These are phyloP conservation scores for Phytophthora pini DNA, from an alignment of 352 stramenopile genomes.

Conservation along the genomic window DNA sequence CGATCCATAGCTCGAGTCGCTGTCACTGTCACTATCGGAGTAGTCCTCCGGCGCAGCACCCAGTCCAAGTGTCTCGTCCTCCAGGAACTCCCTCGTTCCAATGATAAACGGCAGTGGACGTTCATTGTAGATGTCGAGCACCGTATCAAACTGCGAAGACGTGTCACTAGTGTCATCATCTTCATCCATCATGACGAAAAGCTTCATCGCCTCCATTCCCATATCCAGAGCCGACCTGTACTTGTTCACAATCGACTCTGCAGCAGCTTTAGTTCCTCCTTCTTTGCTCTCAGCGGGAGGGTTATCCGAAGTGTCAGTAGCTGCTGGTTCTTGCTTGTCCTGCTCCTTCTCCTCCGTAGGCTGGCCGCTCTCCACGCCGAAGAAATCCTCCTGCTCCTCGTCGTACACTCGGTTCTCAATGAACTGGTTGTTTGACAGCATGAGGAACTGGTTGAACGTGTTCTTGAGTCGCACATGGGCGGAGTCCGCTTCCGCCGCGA, in stretches of 20 bases:
- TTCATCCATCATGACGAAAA: conserved; percentile 84
- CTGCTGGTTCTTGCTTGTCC: conserved; percentile 5
- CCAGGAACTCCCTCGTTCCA: conserved; percentile 84
- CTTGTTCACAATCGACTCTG: conserved; percentile 73
- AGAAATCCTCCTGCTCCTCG: conserved; percentile 84
- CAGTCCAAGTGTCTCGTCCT: conserved; percentile 84
- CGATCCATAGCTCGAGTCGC: conserved; percentile 65
- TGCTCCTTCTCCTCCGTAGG: conserved; percentile 4
- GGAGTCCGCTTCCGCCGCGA: conserved; percentile 69
- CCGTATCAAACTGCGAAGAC: conserved; percentile 68
- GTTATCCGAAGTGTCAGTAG: not conserved
- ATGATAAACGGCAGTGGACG: conserved; percentile 89
- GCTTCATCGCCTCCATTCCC: conserved; percentile 84
- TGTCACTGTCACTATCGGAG: conserved; percentile 51
- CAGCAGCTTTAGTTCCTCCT: conserved; percentile 32
- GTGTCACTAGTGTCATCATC: conserved; percentile 61
- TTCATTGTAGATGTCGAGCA: conserved; percentile 91
- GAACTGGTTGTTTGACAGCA: conserved; percentile 90
- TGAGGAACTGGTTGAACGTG: conserved; percentile 89
- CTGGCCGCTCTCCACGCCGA: conserved; percentile 32
- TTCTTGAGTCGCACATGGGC: conserved; percentile 82
- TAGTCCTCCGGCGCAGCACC: conserved; percentile 71
- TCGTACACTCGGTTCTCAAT: conserved; percentile 92
- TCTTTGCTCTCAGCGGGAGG: conserved; percentile 24
- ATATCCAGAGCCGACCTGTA: conserved; percentile 81